Percentiles rank a stretch among this genome's conserved stretches.
Evolutionary conservation across 441 rosid genomes (phyloP).

Genomic region (Euphorbia schlechtendalii): DNA sequence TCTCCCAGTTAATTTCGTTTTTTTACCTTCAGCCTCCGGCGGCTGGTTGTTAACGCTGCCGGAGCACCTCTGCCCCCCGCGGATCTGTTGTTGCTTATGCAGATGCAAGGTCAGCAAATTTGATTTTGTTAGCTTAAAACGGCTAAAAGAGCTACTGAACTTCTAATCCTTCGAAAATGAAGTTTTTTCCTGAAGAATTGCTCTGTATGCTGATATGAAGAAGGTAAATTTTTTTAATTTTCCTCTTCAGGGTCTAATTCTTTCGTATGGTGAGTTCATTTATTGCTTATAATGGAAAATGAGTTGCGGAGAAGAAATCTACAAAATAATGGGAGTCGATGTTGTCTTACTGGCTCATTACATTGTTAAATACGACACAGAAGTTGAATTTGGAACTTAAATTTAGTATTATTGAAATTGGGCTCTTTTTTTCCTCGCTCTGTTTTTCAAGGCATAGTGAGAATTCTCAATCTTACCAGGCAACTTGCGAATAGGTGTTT

Average conservation of each 20-base stretch:
- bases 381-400: slow-evolving; percentile 10
- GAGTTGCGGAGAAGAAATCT: background rate
- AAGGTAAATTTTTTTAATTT: background rate
- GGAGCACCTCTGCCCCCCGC: slow-evolving; percentile 17
- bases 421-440: slow-evolving; percentile 2
- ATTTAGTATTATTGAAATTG: slow-evolving; percentile 2
- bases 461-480: slow-evolving; percentile 28
- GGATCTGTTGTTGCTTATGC: slow-evolving; percentile 15
- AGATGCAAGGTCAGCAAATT: background rate
- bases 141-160: slow-evolving; percentile 11
- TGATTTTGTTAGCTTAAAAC: background rate
- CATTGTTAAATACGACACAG: background rate
- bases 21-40: slow-evolving; percentile 7
- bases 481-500: slow-evolving; percentile 16
- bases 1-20: slow-evolving; percentile 7
- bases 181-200: slow-evolving; percentile 4
- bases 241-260: background rate
- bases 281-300: too few relatives aligned
- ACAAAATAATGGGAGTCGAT: background rate
- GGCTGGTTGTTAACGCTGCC: slow-evolving; percentile 13
- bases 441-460: slow-evolving; percentile 12
- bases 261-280: background rate
- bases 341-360: background rate
- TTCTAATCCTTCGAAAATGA: slow-evolving; percentile 13
- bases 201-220: background rate